Evolutionary conservation across 176 grass and related monocot genomes (phyloP).

Genomic region (Paspalum vaginatum): DNA sequence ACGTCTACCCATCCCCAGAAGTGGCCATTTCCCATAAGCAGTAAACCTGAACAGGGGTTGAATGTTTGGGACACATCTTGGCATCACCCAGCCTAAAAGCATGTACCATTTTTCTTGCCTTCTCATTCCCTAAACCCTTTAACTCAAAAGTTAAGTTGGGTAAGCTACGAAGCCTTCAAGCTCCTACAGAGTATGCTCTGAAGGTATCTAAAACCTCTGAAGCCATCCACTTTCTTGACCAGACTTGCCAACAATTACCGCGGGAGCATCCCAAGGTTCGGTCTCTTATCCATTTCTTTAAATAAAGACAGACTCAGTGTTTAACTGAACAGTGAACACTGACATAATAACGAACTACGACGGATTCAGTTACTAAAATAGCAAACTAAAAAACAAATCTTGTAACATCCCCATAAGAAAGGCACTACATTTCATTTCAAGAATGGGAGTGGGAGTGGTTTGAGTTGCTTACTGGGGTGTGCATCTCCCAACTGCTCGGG

Average conservation of each 20-base stretch:
- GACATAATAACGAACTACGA: background rate
- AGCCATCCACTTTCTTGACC: background rate
- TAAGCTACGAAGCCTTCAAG: background rate
- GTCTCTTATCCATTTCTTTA: background rate
- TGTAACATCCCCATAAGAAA: background rate
- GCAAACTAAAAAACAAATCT: background rate
- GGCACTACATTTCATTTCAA: background rate
- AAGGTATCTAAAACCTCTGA: constrained; percentile 8
- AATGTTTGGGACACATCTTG: background rate
- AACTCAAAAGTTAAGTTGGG: background rate
- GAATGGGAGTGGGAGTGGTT: constrained; percentile 2
- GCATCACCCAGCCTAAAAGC: background rate
- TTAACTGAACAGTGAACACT: constrained; percentile 23
- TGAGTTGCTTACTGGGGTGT: constrained; percentile 75
- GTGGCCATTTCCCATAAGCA: background rate
- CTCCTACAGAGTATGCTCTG: background rate
- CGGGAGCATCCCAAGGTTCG: constrained; percentile 15
- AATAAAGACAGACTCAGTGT: background rate
- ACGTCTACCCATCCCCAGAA: background rate
- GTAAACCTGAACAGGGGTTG: background rate
- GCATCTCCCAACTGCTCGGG: constrained; percentile 75
- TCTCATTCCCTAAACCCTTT: constrained; percentile 1
- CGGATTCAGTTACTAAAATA: background rate
- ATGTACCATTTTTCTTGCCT: background rate
- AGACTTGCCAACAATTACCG: background rate